Conservation (phyloP, 805 yeast species). For the Lachancea meyersii region DNA sequence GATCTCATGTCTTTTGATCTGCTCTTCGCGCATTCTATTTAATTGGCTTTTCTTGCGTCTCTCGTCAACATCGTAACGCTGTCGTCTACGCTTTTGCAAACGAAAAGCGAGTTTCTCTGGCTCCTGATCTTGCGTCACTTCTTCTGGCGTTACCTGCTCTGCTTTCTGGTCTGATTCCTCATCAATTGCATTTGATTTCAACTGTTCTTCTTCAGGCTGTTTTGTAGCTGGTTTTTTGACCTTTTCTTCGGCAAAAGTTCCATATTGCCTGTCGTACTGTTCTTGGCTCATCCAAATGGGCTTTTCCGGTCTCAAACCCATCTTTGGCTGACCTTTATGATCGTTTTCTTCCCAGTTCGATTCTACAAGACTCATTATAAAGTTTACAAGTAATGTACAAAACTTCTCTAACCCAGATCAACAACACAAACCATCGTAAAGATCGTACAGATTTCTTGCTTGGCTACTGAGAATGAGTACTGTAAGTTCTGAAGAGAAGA, state of each 20-base stretch:
- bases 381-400: too few species aligned
- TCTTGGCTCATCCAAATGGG: conserved; percentile 36
- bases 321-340: conserved; percentile 5
- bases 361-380: too few species aligned
- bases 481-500: conserved; percentile 29
- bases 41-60: conserved; percentile 29
- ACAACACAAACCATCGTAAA: not conserved
- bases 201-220: conserved; percentile 9
- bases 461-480: conserved; percentile 12
- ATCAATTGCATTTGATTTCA: not conserved
- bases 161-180: conserved; percentile 11
- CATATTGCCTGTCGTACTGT: conserved; percentile 31
- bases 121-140: conserved; percentile 5
- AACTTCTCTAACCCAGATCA: not conserved
- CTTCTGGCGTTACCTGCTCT: conserved; percentile 10
- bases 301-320: conserved; percentile 28
- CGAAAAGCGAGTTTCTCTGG: conserved; percentile 13
- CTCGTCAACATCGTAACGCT: conserved; percentile 29
- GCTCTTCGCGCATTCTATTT: conserved; percentile 30
- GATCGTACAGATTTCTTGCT: not conserved
- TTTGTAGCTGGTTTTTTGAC: conserved; percentile 3
- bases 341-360: too few species aligned
- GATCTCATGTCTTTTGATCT: conserved; percentile 32
- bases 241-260: conserved; percentile 12
- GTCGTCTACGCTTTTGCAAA: conserved; percentile 27